A percentile compares a stretch with the other conserved stretches of the same genome.
These are phyloP conservation scores for Halenospora varia DNA, from an alignment of 495 filamentous ascomycete species.

Conservation along the genomic window DNA sequence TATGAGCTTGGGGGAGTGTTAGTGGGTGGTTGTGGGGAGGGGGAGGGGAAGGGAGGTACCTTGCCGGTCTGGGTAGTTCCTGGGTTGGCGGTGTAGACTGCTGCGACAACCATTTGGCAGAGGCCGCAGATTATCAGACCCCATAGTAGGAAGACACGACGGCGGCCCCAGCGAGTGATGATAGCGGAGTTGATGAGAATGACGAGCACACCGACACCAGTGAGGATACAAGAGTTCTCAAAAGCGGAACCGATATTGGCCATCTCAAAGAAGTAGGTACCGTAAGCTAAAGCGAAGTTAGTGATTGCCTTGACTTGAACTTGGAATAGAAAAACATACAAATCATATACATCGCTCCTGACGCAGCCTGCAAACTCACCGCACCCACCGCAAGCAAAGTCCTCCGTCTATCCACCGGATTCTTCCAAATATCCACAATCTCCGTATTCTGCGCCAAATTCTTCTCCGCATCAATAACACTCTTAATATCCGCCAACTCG, in stretches of 20 bases:
- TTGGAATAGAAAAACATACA: constrained; percentile 31
- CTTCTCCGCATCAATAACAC: constrained; percentile 47
- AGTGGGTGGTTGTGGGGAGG: not conserved
- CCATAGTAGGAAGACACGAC: constrained; percentile 46
- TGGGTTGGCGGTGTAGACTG: constrained; percentile 46
- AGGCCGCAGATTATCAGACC: constrained; percentile 52
- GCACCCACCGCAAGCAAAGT: constrained; percentile 33
- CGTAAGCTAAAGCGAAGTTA: constrained; percentile 38
- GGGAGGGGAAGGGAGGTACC: not conserved
- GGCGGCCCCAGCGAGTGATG: constrained; percentile 50
- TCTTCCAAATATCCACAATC: constrained; percentile 50
- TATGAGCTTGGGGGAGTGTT: constrained; percentile 28
- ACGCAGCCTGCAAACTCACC: constrained; percentile 52
- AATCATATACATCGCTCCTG: constrained; percentile 60
- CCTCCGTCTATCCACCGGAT: constrained; percentile 43
- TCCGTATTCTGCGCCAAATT: constrained; percentile 36
- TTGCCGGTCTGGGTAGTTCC: constrained; percentile 44
- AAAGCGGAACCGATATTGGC: constrained; percentile 55
- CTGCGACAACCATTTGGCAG: constrained; percentile 49
- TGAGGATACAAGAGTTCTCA: constrained; percentile 53
- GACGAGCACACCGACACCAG: constrained; percentile 50
- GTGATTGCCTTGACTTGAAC: too few relatives aligned
- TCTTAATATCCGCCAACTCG: constrained; percentile 50
- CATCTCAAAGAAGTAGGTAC: constrained; percentile 65
- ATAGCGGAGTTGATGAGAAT: constrained; percentile 50